Conservation (phyloP, 345 rosid genomes). For the Sisymbrium irio region DNA sequence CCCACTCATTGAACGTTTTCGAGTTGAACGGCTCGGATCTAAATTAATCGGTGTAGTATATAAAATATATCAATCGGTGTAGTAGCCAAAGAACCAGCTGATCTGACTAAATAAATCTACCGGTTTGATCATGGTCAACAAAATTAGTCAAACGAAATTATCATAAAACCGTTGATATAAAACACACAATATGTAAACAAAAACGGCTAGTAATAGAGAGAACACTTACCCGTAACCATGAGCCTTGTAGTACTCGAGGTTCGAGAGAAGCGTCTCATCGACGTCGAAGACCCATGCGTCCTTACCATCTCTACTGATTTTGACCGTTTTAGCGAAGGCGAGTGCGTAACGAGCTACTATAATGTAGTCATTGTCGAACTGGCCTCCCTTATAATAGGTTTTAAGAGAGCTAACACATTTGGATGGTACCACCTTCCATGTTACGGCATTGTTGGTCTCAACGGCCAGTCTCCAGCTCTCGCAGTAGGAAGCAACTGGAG, state of each 20-base stretch:
- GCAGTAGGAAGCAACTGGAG: conserved; percentile 42
- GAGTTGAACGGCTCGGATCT: conserved; percentile 59
- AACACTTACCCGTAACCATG: conserved; percentile 62
- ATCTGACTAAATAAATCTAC: not conserved
- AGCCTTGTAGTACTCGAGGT: conserved; percentile 56
- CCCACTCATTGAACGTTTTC: conserved; percentile 50
- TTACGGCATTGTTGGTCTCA: conserved; percentile 81
- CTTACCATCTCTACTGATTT: conserved; percentile 47
- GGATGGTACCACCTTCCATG: conserved; percentile 50
- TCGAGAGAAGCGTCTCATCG: conserved; percentile 79
- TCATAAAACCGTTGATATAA: not conserved
- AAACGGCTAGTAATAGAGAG: not conserved
- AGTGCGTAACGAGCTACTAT: conserved; percentile 42
- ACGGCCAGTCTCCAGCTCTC: conserved; percentile 74
- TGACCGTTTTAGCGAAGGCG: conserved; percentile 41
- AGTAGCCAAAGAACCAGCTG: not conserved
- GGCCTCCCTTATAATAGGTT: conserved; percentile 47
- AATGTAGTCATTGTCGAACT: conserved; percentile 50
- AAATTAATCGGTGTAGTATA: not conserved
- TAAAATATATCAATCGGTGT: not conserved
- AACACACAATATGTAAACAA: not conserved
- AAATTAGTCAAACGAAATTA: conserved; percentile 8
- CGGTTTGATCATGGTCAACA: not conserved
- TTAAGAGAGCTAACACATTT: conserved; percentile 41
- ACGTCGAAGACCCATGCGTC: conserved; percentile 91